Evolutionary conservation across 306 rosid genomes (phyloP).

Genomic region (Prunus fruticosa): DNA sequence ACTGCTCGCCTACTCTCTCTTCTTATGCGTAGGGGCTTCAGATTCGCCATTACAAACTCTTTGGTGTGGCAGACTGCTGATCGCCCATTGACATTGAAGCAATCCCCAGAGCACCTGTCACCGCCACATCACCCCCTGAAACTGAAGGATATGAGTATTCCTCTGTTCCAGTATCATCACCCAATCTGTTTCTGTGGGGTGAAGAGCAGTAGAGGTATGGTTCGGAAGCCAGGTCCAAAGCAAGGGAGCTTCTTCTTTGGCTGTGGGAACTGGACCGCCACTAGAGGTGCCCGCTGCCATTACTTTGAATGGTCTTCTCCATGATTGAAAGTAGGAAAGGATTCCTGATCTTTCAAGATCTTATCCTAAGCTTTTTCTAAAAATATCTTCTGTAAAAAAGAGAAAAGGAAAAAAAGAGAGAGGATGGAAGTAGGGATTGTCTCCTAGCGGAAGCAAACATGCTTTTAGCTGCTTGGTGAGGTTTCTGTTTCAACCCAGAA

Average conservation of each 20-base stretch:
- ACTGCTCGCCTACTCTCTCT: conserved; percentile 77
- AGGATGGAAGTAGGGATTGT: conserved; percentile 44
- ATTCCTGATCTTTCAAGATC: conserved; percentile 32
- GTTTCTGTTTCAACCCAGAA: conserved; percentile 48
- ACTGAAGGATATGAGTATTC: conserved; percentile 47
- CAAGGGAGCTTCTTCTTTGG: conserved; percentile 82
- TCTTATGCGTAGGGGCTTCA: conserved; percentile 76
- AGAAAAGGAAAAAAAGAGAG: not conserved
- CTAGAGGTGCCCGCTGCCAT: conserved; percentile 79
- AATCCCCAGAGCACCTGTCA: conserved; percentile 45
- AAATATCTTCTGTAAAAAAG: conserved; percentile 39
- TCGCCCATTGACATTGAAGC: conserved; percentile 50
- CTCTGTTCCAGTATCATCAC: conserved; percentile 41
- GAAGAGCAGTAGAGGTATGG: conserved; percentile 64
- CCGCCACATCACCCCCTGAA: conserved; percentile 49
- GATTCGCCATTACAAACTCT: conserved; percentile 68
- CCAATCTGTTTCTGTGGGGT: conserved; percentile 82
- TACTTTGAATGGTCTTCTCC: conserved; percentile 86
- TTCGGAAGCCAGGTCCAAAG: conserved; percentile 82
- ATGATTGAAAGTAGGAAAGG: conserved; percentile 35
- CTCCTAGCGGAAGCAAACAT: conserved; percentile 47
- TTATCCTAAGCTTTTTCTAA: conserved; percentile 31
- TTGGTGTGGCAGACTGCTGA: conserved; percentile 65
- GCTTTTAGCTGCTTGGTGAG: conserved; percentile 43
- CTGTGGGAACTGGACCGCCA: conserved; percentile 82